Evolutionary conservation across 2,329 filamentous ascomycete genomes (phyloP).

Genomic region (Fusarium sp.): DNA sequence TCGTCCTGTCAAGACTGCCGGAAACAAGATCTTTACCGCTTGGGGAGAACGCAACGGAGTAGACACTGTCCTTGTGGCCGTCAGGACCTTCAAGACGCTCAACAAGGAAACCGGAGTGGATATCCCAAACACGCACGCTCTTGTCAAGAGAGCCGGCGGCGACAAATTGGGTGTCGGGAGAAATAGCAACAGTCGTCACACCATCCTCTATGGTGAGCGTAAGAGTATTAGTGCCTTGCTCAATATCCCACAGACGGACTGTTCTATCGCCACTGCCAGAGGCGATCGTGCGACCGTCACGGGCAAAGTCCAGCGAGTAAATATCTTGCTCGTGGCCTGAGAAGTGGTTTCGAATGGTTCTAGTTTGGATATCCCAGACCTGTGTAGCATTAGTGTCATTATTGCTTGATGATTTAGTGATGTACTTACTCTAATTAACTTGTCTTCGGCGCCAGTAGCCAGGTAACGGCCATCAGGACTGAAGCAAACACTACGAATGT

Average conservation of each 20-base stretch:
- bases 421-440: constrained; percentile 85
- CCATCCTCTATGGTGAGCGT: constrained; percentile 95
- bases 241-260: constrained; percentile 95
- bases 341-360: constrained; percentile 91
- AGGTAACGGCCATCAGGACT: constrained; percentile 95
- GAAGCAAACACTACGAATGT: constrained; percentile 98
- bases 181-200: constrained; percentile 97
- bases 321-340: constrained; percentile 99
- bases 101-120: constrained; percentile 83
- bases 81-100: constrained; percentile 93
- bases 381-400: constrained; percentile 53
- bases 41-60: constrained; percentile 95
- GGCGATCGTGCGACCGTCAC: constrained; percentile 92
- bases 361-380: constrained; percentile 93
- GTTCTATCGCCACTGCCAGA: constrained; percentile 95
- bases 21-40: constrained; percentile 93
- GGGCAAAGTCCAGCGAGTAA: constrained; percentile 94
- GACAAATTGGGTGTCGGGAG: constrained; percentile 92
- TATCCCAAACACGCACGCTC: constrained; percentile 98
- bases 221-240: constrained; percentile 82
- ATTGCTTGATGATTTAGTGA: neutral
- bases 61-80: constrained; percentile 96
- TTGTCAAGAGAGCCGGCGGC: constrained; percentile 96
- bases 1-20: constrained; percentile 95
- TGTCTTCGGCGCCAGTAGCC: constrained; percentile 96